These are phyloP conservation scores for Anthracocystis panici-leucophaei DNA, from an alignment of 1,284 basidiomycete genomes.

Conservation along the genomic window DNA sequence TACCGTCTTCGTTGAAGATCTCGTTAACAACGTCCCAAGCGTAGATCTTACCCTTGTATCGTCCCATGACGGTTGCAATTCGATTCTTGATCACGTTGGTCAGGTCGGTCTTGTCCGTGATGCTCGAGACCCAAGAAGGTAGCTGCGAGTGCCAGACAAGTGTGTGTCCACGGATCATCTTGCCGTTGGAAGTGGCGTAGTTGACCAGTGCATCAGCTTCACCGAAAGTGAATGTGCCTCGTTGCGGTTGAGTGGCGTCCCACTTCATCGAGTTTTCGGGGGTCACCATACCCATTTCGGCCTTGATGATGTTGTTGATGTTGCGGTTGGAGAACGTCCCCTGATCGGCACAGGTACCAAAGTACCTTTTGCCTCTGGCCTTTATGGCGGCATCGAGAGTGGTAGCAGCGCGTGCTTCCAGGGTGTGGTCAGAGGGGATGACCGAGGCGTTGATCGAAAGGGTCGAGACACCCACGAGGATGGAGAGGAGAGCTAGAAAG, in stretches of 20 bases:
- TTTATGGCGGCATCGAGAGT: constrained; percentile 20
- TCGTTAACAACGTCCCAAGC: constrained; percentile 35
- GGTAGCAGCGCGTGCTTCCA: constrained; percentile 9
- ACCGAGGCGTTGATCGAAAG: constrained; percentile 15
- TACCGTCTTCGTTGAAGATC: constrained; percentile 34
- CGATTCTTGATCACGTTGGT: constrained; percentile 29
- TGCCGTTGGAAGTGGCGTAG: constrained; percentile 24
- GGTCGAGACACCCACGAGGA: constrained; percentile 2
- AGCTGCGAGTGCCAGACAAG: constrained; percentile 32
- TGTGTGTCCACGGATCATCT: constrained; percentile 28
- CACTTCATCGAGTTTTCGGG: constrained; percentile 40
- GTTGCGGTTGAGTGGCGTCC: constrained; percentile 21
- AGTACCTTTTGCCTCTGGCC: constrained; percentile 9
- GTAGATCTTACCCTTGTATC: constrained; percentile 34
- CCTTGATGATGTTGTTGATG: constrained; percentile 15
- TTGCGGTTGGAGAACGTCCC: constrained; percentile 5
- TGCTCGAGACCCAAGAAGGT: constrained; percentile 14
- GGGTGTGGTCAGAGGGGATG: constrained; percentile 10
- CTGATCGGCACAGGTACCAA: constrained; percentile 18
- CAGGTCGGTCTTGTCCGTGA: constrained; percentile 25
- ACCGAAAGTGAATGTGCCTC: constrained; percentile 18
- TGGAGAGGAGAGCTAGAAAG: constrained; percentile 23
- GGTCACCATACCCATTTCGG: constrained; percentile 16
- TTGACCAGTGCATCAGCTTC: constrained; percentile 26
- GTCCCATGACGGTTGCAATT: constrained; percentile 15